Base-by-base conservation (phyloP, 257 asterid species). In the Solanum pinnatisectum region DNA sequence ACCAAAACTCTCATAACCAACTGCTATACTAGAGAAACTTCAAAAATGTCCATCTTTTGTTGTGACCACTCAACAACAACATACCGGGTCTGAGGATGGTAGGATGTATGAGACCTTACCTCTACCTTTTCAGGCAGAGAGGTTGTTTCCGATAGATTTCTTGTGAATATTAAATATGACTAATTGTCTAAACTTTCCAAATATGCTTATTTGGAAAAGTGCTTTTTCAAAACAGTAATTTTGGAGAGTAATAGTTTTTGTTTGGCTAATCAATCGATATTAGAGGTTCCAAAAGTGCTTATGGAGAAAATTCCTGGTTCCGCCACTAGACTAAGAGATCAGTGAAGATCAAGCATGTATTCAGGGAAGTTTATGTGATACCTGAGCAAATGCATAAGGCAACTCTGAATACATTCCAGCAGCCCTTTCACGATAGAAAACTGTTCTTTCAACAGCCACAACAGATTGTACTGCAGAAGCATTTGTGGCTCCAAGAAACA, bases 361-460 rank as follows among this genome's bases (percentile, higher is more conserved):
- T 49, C 16, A 9, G 25, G 59, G 39, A n/a, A 16, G 85, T 2
- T 14, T 13, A 15, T 49, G n/a, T 65, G 33, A 56, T 89, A 95
- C 98, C 96, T 96, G 98, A 16, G 98, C 94, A 85, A 96, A 96
- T 23, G 98, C 98, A 72, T 94, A 96, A 1, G 98, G 98, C 49
- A 96, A 85, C 90, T 93, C 98, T 3, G 98, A 96, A 87, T 94
- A 96, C 98, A 94, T 94, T 87, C 98, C 98, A 37, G 98, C 98
- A 25, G 98, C 98, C 89, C 96, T 91, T 89, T 96, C 98, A 1
- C 98, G 97, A 84, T 95, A 95, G 91, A 94, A 95, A 8, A 96
- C 98, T 0, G 98, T 94, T 91, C 98, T 90, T 70, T 94, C 98
- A 4, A 94, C 84, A 5, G 92, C 93, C 25, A 96, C 98, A 23